Evolutionary conservation across 2,329 filamentous ascomycete species (phyloP).

Genomic region (Diplodia sapinea): DNA sequence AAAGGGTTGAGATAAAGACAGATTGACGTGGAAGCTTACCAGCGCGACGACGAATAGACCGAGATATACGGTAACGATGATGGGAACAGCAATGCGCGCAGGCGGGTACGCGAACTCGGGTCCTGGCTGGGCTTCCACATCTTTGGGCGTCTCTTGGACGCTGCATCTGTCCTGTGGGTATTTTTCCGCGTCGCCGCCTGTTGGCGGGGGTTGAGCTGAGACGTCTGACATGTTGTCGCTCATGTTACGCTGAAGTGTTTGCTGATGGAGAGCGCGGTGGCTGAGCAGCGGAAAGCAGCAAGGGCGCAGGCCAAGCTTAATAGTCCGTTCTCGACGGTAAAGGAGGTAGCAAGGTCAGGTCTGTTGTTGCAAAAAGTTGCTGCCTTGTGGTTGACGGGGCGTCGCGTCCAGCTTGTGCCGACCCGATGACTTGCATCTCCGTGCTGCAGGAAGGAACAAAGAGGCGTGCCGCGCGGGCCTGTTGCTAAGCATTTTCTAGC

Average conservation of each 20-base stretch:
- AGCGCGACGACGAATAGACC: conserved; percentile 28
- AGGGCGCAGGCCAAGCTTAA: neutral
- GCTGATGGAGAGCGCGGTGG: neutral
- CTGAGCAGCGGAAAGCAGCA: neutral
- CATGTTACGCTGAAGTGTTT: neutral
- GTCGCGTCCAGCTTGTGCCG: neutral
- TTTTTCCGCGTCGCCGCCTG: neutral
- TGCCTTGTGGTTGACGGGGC: conserved; percentile 7
- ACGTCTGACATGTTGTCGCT: neutral
- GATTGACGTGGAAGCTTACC: neutral
- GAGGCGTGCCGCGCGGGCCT: neutral
- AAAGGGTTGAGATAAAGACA: no score
- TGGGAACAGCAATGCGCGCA: conserved; percentile 12
- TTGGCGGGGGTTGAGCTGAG: neutral
- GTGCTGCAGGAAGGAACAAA: neutral
- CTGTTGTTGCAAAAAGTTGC: neutral
- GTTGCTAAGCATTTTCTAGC: neutral
- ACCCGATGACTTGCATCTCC: neutral
- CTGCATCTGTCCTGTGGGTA: neutral
- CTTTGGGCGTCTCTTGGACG: neutral
- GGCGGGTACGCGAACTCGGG: conserved; percentile 4
- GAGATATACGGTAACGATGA: conserved; percentile 10
- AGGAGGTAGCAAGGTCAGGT: neutral
- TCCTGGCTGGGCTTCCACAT: conserved; percentile 8
- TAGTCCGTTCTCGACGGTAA: neutral